Conservation (phyloP, 768 basidiomycete species). For the Lactifluus hygrophoroides region DNA sequence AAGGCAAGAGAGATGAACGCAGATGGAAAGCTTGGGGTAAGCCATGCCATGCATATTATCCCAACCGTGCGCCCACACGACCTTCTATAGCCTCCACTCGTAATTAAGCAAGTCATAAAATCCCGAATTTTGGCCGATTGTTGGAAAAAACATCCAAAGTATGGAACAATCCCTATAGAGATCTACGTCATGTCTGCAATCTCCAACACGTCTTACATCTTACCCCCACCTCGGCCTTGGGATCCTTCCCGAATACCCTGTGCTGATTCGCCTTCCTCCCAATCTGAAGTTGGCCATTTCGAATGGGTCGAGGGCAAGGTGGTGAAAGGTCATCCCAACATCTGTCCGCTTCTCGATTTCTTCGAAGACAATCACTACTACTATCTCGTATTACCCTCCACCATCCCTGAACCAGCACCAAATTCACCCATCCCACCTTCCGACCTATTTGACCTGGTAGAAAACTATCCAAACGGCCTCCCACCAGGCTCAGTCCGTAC, state of each 20-base stretch:
- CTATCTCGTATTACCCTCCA: slow-evolving; percentile 82
- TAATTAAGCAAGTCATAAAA: slow-evolving; percentile 98
- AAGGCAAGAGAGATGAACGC: slow-evolving; percentile 68
- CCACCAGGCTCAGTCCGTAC: slow-evolving; percentile 64
- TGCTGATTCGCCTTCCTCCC: slow-evolving; percentile 6
- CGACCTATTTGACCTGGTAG: slow-evolving; percentile 95
- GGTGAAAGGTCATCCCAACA: slow-evolving; percentile 88
- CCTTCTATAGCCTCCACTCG: slow-evolving; percentile 61
- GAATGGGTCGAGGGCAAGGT: slow-evolving; percentile 63
- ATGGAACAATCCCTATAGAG: slow-evolving; percentile 97
- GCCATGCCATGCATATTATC: slow-evolving; percentile 26
- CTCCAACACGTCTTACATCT: slow-evolving; percentile 68
- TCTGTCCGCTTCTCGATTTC: slow-evolving; percentile 90
- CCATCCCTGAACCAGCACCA: slow-evolving; percentile 49
- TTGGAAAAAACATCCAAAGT: slow-evolving; percentile 94
- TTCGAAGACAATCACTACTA: slow-evolving; percentile 97
- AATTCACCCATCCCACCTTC: slow-evolving; percentile 49
- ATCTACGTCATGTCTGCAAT: slow-evolving; percentile 91
- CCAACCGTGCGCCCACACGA: slow-evolving; percentile 18
- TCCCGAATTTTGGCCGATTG: slow-evolving; percentile 97
- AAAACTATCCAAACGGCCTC: slow-evolving; percentile 79
- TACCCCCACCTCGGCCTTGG: slow-evolving; percentile 79
- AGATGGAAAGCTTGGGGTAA: slow-evolving; percentile 79
- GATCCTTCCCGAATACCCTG: slow-evolving; percentile 51
- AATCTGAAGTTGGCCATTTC: slow-evolving; percentile 25